Evolutionary conservation across 2,329 filamentous ascomycete species (phyloP).

Genomic region (Nannizziopsis barbatae): DNA sequence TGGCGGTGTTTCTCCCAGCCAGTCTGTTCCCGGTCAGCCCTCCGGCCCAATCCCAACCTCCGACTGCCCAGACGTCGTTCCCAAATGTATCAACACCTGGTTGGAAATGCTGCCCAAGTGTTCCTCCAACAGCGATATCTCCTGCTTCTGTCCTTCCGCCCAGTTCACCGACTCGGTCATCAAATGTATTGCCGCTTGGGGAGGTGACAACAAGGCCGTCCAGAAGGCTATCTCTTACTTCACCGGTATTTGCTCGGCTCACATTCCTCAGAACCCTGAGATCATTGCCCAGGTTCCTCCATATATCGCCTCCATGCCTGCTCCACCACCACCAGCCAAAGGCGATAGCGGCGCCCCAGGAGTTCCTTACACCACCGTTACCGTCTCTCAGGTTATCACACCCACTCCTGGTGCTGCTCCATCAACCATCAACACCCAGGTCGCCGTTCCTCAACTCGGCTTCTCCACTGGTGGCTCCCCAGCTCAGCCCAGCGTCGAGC

Average conservation of each 20-base stretch:
- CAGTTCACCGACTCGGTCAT: conserved; percentile 70
- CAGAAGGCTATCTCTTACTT: conserved; percentile 67
- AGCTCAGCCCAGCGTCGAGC: conserved; percentile 22
- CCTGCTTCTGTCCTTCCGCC: conserved; percentile 76
- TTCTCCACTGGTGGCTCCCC: conserved; percentile 28
- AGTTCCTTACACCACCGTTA: conserved; percentile 30
- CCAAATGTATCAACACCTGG: conserved; percentile 88
- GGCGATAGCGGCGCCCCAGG: conserved; percentile 33
- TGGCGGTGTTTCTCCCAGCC: neutral
- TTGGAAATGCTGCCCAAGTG: conserved; percentile 57
- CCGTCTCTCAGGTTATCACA: conserved; percentile 26
- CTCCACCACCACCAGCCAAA: conserved; percentile 33
- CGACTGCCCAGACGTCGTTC: conserved; percentile 58
- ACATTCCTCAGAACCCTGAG: conserved; percentile 66
- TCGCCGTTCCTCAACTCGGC: conserved; percentile 37
- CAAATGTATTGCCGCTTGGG: conserved; percentile 68
- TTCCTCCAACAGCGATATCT: conserved; percentile 67
- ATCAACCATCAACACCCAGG: conserved; percentile 25
- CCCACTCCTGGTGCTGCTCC: conserved; percentile 4
- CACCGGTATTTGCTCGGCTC: conserved; percentile 77
- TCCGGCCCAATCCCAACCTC: conserved; percentile 13
- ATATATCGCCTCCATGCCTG: conserved; percentile 43
- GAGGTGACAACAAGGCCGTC: conserved; percentile 53
- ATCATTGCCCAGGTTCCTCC: conserved; percentile 65
- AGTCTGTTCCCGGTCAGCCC: neutral